These are phyloP conservation scores for Ziziphus jujuba DNA, from an alignment of 306 rosid genomes.

Conservation along the genomic window DNA sequence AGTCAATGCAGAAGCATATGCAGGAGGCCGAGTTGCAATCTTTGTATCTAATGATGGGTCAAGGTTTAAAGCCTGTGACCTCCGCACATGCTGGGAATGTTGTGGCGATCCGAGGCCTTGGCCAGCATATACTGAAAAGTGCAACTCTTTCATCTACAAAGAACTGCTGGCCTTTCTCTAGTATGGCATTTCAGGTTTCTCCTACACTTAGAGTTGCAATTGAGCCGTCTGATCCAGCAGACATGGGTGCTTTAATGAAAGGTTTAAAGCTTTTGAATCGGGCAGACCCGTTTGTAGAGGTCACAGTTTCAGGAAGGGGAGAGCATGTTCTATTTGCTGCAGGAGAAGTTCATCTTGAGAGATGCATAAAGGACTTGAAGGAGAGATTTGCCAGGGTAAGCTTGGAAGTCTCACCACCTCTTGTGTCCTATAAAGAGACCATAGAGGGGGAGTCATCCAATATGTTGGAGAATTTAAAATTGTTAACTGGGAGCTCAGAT, in stretches of 20 bases:
- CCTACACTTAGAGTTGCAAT: constrained; percentile 86
- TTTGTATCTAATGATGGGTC: constrained; percentile 92
- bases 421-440: constrained; percentile 82
- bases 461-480: constrained; percentile 57
- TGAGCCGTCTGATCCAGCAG: constrained; percentile 90
- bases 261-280: constrained; percentile 83
- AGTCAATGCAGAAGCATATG: constrained; percentile 69
- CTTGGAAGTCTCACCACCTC: constrained; percentile 81
- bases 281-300: constrained; percentile 93
- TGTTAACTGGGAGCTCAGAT: constrained; percentile 47
- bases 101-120: constrained; percentile 92
- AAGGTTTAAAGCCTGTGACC: constrained; percentile 69
- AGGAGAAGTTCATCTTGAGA: constrained; percentile 92
- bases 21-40: constrained; percentile 79
- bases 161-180: constrained; percentile 92
- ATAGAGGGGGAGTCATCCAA: constrained; percentile 64
- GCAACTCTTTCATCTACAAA: constrained; percentile 83
- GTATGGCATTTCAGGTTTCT: constrained; percentile 80
- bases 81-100: constrained; percentile 75
- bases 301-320: constrained; percentile 76
- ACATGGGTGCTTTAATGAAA: constrained; percentile 59
- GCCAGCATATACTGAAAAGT: constrained; percentile 81
- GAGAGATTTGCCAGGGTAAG: constrained; percentile 86
- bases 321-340: constrained; percentile 86
- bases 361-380: constrained; percentile 86